phyloP scores from a whole-genome alignment of 192 early-diverging fungal genomes.

The Backusella macrospora region DNA sequence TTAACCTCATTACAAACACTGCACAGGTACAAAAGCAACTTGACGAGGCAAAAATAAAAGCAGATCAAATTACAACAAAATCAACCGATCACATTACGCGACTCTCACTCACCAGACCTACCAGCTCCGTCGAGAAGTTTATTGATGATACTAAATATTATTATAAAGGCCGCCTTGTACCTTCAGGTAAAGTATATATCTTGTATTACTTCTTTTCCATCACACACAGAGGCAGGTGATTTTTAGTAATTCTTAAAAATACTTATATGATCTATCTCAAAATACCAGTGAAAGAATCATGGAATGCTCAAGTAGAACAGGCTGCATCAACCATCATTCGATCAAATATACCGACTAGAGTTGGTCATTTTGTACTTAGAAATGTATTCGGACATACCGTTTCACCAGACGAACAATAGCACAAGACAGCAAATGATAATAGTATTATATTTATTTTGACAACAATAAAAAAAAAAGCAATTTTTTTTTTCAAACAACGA shows the following conservation, averaged over 20 bases:
- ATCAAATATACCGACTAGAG: constrained; percentile 15
- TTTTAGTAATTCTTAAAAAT: not conserved
- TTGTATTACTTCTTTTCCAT: not conserved
- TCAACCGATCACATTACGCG: not conserved
- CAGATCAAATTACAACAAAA: not conserved
- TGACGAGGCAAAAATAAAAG: constrained; percentile 10
- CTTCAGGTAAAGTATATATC: constrained; percentile 16
- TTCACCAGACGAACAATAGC: not conserved
- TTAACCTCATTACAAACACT: constrained; percentile 4
- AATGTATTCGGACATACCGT: not conserved
- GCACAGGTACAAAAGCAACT: constrained; percentile 12
- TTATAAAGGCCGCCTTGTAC: constrained; percentile 20
- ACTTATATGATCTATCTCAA: not conserved
- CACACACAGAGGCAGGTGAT: not conserved
- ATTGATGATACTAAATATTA: constrained; percentile 13
- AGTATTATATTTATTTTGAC: not conserved
- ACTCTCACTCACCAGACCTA: constrained; percentile 10
- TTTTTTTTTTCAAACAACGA: not conserved
- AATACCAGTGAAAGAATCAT: constrained; percentile 12
- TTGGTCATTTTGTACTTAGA: not conserved
- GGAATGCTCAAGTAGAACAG: constrained; percentile 8
- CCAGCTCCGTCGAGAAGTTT: constrained; percentile 8
- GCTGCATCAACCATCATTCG: not conserved
- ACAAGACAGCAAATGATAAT: not conserved
- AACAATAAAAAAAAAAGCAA: not conserved